A percentile compares a stretch with the other conserved stretches of the same genome.
Evolutionary conservation across 2,329 filamentous ascomycete species (phyloP).

Genomic region (Pseudogymnoascus pannorum): DNA sequence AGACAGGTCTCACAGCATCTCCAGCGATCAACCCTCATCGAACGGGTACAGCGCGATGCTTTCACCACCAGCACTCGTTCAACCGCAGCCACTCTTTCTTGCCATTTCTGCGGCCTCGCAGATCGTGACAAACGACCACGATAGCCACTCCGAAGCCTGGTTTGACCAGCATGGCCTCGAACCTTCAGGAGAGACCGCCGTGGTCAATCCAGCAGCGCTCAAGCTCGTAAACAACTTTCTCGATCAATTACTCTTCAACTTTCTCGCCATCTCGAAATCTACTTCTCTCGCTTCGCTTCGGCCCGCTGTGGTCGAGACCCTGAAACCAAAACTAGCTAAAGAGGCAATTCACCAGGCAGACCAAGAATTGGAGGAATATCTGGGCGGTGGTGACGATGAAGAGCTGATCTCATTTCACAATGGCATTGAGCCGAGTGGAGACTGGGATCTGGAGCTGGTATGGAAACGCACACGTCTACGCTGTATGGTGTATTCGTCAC

Average conservation of each 20-base stretch:
- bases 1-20: conserved; percentile 48
- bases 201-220: conserved; percentile 67
- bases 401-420: conserved; percentile 53
- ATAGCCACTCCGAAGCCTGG: conserved; percentile 63
- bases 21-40: conserved; percentile 62
- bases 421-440: conserved; percentile 41
- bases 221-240: conserved; percentile 83
- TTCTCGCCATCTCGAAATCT: conserved; percentile 72
- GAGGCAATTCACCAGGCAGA: conserved; percentile 78
- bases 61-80: conserved; percentile 60
- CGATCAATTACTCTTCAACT: conserved; percentile 86
- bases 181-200: conserved; percentile 57
- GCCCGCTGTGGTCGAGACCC: conserved; percentile 74
- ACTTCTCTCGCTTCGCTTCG: conserved; percentile 69
- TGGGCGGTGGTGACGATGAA: conserved; percentile 72
- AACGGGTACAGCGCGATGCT: conserved; percentile 50
- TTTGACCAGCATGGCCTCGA: conserved; percentile 62
- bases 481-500: conserved; percentile 96
- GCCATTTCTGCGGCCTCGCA: conserved; percentile 82
- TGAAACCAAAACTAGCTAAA: conserved; percentile 82
- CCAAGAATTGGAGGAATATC: conserved; percentile 79
- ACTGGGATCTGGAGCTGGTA: conserved; percentile 85
- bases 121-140: conserved; percentile 83
- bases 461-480: conserved; percentile 91
- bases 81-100: conserved; percentile 79